phyloP scores from a whole-genome alignment of 2,329 filamentous ascomycete genomes.

The Neocucurbitaria cava region DNA sequence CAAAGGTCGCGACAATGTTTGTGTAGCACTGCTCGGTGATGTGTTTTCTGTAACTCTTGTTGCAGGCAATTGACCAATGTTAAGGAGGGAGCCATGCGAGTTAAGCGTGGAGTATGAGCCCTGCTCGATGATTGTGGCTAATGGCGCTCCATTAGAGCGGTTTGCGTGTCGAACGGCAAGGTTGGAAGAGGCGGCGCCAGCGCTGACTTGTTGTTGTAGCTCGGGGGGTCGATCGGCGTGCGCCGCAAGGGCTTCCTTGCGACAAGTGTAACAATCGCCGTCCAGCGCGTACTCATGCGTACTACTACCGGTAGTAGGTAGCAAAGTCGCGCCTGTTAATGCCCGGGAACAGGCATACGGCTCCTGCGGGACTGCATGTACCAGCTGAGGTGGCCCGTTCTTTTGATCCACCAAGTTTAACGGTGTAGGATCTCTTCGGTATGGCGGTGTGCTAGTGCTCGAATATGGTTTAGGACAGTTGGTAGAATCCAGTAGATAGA shows the following conservation, averaged over 20 bases:
- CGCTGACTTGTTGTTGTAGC: constrained; percentile 23
- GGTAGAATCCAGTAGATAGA: constrained; percentile 16
- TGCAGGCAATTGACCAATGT: constrained; percentile 25
- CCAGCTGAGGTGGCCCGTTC: constrained; percentile 7
- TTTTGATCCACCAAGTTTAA: constrained; percentile 10
- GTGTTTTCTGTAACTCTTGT: constrained; percentile 19
- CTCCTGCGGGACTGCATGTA: constrained; percentile 17
- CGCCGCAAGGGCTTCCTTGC: constrained; percentile 1
- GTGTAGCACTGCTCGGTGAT: constrained; percentile 19
- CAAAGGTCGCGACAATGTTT: constrained; percentile 23
- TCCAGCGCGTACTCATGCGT: constrained; percentile 6
- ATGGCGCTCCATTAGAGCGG: constrained; percentile 44
- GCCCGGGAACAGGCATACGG: constrained; percentile 30
- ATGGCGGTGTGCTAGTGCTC: constrained; percentile 13
- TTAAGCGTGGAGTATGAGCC: constrained; percentile 51
- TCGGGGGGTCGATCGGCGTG: constrained; percentile 6
- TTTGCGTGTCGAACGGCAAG: constrained; percentile 35
- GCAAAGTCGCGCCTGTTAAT: constrained; percentile 14
- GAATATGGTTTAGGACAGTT: constrained; percentile 11
- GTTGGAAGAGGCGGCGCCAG: constrained; percentile 31
- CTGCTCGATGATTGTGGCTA: constrained; percentile 55
- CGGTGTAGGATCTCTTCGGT: constrained; percentile 14
- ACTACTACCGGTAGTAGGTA: constrained; percentile 7
- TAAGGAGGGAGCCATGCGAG: constrained; percentile 40
- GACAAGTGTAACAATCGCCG: constrained; percentile 22